A percentile compares a stretch with the other conserved stretches of the same genome.
These are phyloP conservation scores for Zygosaccharomyces kombuchaensis DNA, from an alignment of 805 yeast genomes.

Conservation along the genomic window DNA sequence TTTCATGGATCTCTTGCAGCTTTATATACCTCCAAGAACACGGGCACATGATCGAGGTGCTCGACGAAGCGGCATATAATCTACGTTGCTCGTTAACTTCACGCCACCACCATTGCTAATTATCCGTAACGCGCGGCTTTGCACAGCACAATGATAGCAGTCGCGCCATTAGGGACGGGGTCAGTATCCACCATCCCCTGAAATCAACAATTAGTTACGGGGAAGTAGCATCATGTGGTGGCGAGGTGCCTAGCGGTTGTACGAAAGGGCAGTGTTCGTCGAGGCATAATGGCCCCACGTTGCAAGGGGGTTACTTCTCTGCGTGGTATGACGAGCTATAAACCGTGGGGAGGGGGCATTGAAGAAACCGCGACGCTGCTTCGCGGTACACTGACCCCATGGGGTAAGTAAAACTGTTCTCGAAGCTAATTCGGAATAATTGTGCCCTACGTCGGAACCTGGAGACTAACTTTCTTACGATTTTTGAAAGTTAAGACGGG, in stretches of 20 bases:
- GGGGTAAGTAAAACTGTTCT: neutral
- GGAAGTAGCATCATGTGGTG: neutral
- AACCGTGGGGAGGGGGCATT: neutral
- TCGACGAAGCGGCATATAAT: neutral
- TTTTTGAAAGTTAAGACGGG: too few species aligned
- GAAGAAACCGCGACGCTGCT: neutral
- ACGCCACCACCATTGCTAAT: neutral
- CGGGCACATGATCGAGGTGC: conserved; percentile 3
- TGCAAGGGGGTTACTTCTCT: neutral
- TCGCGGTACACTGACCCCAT: neutral
- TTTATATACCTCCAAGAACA: neutral
- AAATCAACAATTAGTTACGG: neutral
- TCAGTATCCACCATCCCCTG: neutral
- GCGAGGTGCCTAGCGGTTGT: neutral
- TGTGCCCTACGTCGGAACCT: neutral
- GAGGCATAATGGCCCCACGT: neutral
- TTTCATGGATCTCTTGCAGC: neutral
- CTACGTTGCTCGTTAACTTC: neutral
- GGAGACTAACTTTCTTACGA: neutral
- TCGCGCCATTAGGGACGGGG: neutral
- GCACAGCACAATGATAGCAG: neutral
- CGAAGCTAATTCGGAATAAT: neutral
- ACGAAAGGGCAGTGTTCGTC: neutral
- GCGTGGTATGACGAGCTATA: neutral
- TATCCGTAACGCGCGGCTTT: neutral